phyloP scores from a whole-genome alignment of 1,139 yeast species.

The Suhomyces bolitotheri region DNA sequence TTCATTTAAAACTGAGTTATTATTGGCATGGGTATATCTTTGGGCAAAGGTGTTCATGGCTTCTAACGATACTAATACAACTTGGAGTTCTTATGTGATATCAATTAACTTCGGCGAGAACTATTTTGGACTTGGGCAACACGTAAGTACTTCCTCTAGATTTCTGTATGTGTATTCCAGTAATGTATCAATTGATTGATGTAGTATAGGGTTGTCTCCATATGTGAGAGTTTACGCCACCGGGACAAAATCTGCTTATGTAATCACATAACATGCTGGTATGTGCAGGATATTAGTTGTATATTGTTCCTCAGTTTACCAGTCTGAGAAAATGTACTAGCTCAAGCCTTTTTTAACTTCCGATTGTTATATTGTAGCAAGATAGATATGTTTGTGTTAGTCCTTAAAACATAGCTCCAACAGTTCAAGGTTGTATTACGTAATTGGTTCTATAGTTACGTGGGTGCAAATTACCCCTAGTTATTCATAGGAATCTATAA shows the following conservation, averaged over 20 bases:
- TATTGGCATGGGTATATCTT: slow-evolving; percentile 37
- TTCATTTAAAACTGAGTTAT: slow-evolving; percentile 32
- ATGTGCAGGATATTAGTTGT: not conserved
- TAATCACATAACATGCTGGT: not conserved
- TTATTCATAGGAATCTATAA: slow-evolving; percentile 6
- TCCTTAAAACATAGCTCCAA: not conserved
- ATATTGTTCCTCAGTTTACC: no score
- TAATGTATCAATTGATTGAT: slow-evolving; percentile 1
- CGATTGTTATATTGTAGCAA: no score
- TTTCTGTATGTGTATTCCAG: not conserved
- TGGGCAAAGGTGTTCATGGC: slow-evolving; percentile 46
- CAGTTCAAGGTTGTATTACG: not conserved
- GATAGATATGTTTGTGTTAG: no score
- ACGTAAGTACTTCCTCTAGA: no score
- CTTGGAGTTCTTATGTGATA: not conserved
- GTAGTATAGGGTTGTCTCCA: not conserved
- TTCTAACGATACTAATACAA: not conserved
- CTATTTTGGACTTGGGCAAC: no score
- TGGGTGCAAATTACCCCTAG: not conserved
- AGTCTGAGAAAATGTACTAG: no score
- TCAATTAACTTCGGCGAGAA: not conserved
- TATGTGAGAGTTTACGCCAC: slow-evolving; percentile 10
- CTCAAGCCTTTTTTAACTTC: no score
- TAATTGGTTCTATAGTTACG: not conserved
- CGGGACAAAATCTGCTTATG: slow-evolving; percentile 1